Base-by-base conservation (phyloP, 2,329 filamentous ascomycete species). In the Clonostachys solani region DNA sequence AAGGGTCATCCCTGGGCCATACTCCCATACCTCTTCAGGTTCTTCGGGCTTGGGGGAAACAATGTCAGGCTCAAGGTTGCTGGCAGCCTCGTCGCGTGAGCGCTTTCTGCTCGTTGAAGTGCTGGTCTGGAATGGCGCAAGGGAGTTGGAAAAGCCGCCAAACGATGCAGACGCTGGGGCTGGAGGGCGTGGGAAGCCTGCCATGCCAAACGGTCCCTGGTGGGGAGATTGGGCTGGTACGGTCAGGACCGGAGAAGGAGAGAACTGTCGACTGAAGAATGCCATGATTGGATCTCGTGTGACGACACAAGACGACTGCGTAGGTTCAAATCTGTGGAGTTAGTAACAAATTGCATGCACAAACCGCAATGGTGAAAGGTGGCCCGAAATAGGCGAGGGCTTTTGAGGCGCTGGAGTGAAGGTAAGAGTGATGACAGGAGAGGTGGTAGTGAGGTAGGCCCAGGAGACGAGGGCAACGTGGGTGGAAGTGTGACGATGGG, bases 1-100 rank as follows among this genome's bases (percentile, higher is more conserved):
- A 59, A 89, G 75, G 5, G 78, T 80, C 85, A 88, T 90, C 53
- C 86, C 86, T 47, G 82, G 80, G 49, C 86, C 86, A 54, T 85
- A 87, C 55, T 83, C 69, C 72, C 84, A 87, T 57, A 84, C 80
- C 45, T 82, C 76, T 61, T 84, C 82, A 16, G 77, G 69, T 43
- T 75, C 71, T 55, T 75, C 69, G 42, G 69, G 59, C 42, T 23
- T 12, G 49, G 69, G 62, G 47, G 67, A 58, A 50, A 72, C 65
- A 47, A 73, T 63, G 63, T 78, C 77, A 59, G 83, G 75, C 54
- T 84, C 79, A 46, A 88, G 80, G 56, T 89, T 87, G 52, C 77
- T 70, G 23, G 77, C 75, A 48, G 87, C 85, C 64, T 92, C 87
- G 58, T 88, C 84, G 60, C 87, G 80, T 52, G 86, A 89, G 56